Conservation (phyloP, 257 asterid genomes). For the Knoxia roxburghii region DNA sequence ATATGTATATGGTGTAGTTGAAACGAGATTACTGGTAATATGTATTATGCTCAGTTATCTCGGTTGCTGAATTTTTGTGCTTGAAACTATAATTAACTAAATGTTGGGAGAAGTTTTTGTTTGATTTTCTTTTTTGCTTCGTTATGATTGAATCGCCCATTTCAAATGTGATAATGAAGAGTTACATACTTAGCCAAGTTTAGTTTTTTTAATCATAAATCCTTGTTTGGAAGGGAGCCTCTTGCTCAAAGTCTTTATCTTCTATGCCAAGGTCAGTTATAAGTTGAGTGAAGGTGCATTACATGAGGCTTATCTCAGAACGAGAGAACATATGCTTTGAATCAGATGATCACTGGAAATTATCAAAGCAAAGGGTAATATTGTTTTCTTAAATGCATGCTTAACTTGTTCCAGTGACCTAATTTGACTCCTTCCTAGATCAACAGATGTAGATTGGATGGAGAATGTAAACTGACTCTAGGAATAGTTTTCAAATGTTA, state of each 20-base stretch:
- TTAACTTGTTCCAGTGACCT: no score
- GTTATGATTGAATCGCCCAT: background rate
- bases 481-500: no score
- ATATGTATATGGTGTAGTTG: conserved; percentile 9
- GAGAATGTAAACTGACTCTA: no score
- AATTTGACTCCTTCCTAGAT: no score
- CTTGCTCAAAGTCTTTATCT: background rate
- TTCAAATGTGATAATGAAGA: background rate
- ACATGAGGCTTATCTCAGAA: background rate
- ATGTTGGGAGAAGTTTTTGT: background rate
- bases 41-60: background rate
- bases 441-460: no score
- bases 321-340: background rate
- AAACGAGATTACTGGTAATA: background rate
- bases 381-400: no score
- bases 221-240: background rate
- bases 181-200: background rate
- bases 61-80: background rate
- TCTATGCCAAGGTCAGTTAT: background rate
- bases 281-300: background rate
- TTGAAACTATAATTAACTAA: background rate
- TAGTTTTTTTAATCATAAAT: background rate
- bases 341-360: background rate
- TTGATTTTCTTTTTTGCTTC: background rate
- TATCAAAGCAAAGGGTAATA: background rate